These are phyloP conservation scores for Davidsoniella eucalypti DNA, from an alignment of 2,329 filamentous ascomycete genomes.

Conservation along the genomic window DNA sequence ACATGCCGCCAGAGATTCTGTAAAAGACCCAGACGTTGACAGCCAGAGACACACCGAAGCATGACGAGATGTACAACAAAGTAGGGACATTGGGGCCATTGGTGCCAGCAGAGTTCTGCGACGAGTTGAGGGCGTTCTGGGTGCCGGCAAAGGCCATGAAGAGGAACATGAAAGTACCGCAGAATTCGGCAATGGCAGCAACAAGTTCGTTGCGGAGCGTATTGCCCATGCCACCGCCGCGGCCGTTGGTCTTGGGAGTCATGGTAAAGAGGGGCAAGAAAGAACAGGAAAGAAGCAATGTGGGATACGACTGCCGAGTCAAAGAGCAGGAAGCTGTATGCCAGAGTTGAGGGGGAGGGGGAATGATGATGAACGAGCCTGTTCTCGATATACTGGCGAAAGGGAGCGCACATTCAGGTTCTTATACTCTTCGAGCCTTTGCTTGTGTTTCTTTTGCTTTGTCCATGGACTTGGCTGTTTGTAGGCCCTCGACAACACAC, in stretches of 20 bases:
- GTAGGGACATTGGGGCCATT: constrained; percentile 13
- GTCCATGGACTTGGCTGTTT: neutral
- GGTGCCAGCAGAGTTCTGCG: constrained; percentile 15
- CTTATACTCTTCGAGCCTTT: neutral
- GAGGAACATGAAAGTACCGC: constrained; percentile 37
- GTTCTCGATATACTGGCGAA: no score
- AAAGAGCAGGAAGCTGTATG: neutral
- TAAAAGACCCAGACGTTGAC: constrained; percentile 42
- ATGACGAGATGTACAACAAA: constrained; percentile 32
- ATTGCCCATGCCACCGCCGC: constrained; percentile 5
- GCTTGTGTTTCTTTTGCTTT: neutral
- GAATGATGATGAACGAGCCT: neutral
- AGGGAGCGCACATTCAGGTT: no score
- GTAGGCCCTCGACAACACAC: no score
- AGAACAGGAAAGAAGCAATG: neutral
- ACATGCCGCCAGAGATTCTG: constrained; percentile 34
- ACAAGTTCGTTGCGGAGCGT: constrained; percentile 22
- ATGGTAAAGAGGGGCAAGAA: neutral
- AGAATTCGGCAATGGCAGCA: constrained; percentile 32
- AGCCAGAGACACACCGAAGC: constrained; percentile 33
- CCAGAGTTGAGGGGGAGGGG: neutral
- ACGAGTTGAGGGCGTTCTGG: constrained; percentile 19
- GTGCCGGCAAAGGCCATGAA: constrained; percentile 25
- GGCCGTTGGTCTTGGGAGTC: neutral
- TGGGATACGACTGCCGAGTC: neutral